Base-by-base conservation (phyloP, 192 early-diverging fungal species). In the Dimargaris verticillata region DNA sequence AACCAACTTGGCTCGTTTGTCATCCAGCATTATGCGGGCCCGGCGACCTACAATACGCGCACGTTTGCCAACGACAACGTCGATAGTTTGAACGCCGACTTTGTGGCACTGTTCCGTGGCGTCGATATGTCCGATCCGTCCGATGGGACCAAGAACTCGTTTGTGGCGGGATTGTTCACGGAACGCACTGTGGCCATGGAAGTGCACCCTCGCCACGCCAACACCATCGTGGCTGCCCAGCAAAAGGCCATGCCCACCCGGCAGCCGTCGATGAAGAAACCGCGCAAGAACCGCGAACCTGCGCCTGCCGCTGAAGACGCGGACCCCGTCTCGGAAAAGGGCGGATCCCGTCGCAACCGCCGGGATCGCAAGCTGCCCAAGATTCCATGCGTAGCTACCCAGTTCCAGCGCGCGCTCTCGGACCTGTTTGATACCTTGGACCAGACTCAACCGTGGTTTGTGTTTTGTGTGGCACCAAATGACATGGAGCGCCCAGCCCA, bases 31-130 rank as follows among this genome's bases (percentile, higher is more conserved):
- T 93, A 83, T 74, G 76, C 80, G 25, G 76, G 81, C 17, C 76
- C 76, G 47, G 84, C 85, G 17, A 78, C 63, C 28, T 91, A 87
- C 64, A 69, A 68, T 11, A 64, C 64, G 46, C 51, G 76, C 72
- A 73, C 80, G 44, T 88, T 92, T 66, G 63, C 88, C n/a, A 82
- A 84, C 61, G 75, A 79, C 55, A 90, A 96, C 66, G 73, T 74
- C 10, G 88, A 93, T 66, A 77, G 78, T 46, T 68, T 93, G 20
- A 85, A 83, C 64, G 77, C 85, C 2, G 88, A 93, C 66, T 89
- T 91, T 72, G 84, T 92, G 43, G 79, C 84, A 9, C 71, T 95
- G 51, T 88, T 95, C 80, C 81, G 88, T 44, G 86, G 87, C 3
- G 63, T 60, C 9, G 55, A 66, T n/a, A 25, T 42, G 18, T 41